Base-by-base conservation (phyloP, 768 basidiomycete genomes). In the Pulveroboletus sp. region DNA sequence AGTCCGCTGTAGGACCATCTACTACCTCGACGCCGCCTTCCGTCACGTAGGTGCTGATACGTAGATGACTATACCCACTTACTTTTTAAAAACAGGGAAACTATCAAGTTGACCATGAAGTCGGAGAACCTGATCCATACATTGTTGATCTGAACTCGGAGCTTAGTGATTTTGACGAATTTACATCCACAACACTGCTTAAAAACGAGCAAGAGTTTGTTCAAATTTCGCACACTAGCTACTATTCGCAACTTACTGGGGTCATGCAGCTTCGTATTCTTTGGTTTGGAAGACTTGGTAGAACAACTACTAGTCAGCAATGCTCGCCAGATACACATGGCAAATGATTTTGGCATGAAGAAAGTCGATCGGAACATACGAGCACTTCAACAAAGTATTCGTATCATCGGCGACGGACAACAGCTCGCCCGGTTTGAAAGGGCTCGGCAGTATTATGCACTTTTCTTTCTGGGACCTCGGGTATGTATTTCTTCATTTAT, bases 331-430 rank as follows among this genome's bases (percentile, higher is more conserved):
- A 76, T 98, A 49, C 81, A 79, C 15, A 60, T 76, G 32, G 83
- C 82, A 9, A 96, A 89, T 58, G 65, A 71, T 0, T 81, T 81
- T 50, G 95, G 95, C 2, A 79, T 94, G 56, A 79, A 83, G 63
- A 96, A 95, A 71, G 86, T 97, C 57, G 69, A 82, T 62, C 82
- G 92, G 27, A 94, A 95, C 67, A 86, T 95, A 42, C 76, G 93
- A 31, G 89, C 95, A 17, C 76, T 98, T 33, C 93, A 95, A 61
- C 95, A 98, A 65, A 84, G 88, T 58, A 78, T 94, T 61, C 89
- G 89, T 63, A 84, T 85, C 8, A 78, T 92, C 45, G 78, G 79
- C 5, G 76, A 79, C 44, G 80, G 82, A 43, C 71, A 71, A 35
- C 73, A 76, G 50, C 77, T 80, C 49, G 78, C 81, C 7, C 83